phyloP scores from a whole-genome alignment of 75 land plant genomes.

The Pinus tabuliformis region DNA sequence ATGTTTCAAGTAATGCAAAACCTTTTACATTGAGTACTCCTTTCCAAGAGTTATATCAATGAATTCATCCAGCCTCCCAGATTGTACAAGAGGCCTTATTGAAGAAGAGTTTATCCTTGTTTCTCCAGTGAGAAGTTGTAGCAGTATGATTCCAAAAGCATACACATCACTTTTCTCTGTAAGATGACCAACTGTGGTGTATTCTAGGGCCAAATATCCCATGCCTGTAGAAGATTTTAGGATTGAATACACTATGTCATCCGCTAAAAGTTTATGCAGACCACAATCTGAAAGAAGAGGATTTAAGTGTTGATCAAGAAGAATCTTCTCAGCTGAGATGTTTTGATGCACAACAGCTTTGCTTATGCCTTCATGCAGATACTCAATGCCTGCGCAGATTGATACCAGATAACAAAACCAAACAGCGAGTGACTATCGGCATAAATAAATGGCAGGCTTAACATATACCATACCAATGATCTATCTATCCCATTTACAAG shows the following conservation, averaged over 20 bases:
- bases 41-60: conserved; percentile 61
- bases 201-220: conserved; percentile 91
- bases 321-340: conserved; percentile 80
- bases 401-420: neutral
- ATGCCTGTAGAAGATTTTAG: conserved; percentile 74
- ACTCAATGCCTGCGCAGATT: conserved; percentile 59
- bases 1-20: too few relatives aligned
- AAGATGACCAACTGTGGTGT: conserved; percentile 53
- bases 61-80: conserved; percentile 43
- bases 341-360: conserved; percentile 70
- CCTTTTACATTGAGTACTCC: conserved; percentile 26
- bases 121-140: conserved; percentile 74
- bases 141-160: conserved; percentile 75
- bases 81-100: conserved; percentile 29
- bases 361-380: conserved; percentile 47
- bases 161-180: conserved; percentile 83
- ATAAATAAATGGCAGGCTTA: neutral
- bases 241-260: conserved; percentile 76
- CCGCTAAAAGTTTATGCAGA: conserved; percentile 66
- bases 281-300: conserved; percentile 71
- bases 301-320: conserved; percentile 62
- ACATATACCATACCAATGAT: neutral
- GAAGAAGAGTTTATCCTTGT: conserved; percentile 22
- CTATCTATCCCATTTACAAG: neutral
- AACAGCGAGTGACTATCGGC: neutral